Evolutionary conservation across 2,329 filamentous ascomycete species (phyloP).

Genomic region (Apiospora hydei): DNA sequence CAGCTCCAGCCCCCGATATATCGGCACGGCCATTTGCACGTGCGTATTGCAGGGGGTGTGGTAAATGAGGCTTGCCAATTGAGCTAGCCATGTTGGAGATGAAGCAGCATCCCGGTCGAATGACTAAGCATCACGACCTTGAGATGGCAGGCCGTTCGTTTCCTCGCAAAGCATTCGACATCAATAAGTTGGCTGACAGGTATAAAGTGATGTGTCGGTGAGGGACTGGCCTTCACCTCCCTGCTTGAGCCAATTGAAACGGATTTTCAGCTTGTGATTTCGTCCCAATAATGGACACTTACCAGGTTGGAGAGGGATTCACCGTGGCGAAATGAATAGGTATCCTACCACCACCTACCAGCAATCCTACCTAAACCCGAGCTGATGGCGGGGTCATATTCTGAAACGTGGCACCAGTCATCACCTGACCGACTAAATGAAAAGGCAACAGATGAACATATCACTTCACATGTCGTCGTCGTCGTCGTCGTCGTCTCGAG

Average conservation of each 20-base stretch:
- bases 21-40: background rate
- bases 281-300: background rate
- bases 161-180: background rate
- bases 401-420: constrained; percentile 16
- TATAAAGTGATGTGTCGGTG: background rate
- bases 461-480: background rate
- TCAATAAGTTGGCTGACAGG: background rate
- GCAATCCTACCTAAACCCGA: background rate
- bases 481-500: background rate
- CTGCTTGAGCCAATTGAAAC: background rate
- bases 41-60: background rate
- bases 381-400: background rate
- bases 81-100: too few species aligned
- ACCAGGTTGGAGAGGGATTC: background rate
- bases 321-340: background rate
- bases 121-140: background rate
- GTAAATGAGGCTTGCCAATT: background rate
- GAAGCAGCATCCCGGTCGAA: background rate
- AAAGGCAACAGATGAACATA: background rate
- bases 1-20: background rate
- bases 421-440: background rate
- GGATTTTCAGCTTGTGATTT: background rate
- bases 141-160: background rate
- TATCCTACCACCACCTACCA: too few species aligned
- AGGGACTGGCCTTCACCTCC: background rate